Evolutionary conservation across 2,329 filamentous ascomycete species (phyloP).

Genomic region (Mycocentrospora acerina): DNA sequence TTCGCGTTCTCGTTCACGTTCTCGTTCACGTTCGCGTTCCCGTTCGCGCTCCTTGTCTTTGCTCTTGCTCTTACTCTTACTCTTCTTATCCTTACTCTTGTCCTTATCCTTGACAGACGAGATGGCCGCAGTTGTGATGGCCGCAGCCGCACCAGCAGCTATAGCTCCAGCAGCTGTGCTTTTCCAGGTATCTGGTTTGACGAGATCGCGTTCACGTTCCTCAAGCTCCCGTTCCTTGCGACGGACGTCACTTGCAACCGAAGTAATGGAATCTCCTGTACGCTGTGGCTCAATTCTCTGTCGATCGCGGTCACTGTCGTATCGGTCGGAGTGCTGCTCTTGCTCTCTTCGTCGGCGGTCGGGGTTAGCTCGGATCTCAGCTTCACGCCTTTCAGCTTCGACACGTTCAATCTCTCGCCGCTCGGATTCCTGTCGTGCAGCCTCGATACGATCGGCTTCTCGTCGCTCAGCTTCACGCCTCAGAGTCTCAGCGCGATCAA

Average conservation of each 20-base stretch:
- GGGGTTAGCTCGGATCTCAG: constrained; percentile 28
- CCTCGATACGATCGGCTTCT: constrained; percentile 26
- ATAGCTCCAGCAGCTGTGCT: constrained; percentile 39
- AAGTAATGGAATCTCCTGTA: constrained; percentile 32
- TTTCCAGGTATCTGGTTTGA: constrained; percentile 40
- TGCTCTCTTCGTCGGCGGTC: constrained; percentile 30
- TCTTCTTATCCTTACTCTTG: constrained; percentile 12
- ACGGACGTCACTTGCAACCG: constrained; percentile 33
- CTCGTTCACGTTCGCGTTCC: constrained; percentile 42
- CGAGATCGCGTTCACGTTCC: constrained; percentile 35
- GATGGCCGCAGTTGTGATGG: constrained; percentile 34
- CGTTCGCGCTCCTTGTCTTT: constrained; percentile 21
- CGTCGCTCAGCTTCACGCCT: constrained; percentile 24
- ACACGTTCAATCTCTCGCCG: constrained; percentile 27
- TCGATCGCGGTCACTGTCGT: constrained; percentile 23
- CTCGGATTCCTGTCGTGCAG: constrained; percentile 30
- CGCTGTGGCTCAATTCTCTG: constrained; percentile 29
- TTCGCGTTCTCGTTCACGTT: constrained; percentile 35
- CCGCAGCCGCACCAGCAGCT: constrained; percentile 36
- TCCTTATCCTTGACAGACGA: constrained; percentile 27
- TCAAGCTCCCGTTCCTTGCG: constrained; percentile 39
- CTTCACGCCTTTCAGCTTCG: constrained; percentile 30
- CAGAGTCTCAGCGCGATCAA: constrained; percentile 11
- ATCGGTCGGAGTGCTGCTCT: constrained; percentile 22
- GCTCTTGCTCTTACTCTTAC: constrained; percentile 6